Conservation (phyloP, 495 filamentous ascomycete species). For the Monascus purpureus region DNA sequence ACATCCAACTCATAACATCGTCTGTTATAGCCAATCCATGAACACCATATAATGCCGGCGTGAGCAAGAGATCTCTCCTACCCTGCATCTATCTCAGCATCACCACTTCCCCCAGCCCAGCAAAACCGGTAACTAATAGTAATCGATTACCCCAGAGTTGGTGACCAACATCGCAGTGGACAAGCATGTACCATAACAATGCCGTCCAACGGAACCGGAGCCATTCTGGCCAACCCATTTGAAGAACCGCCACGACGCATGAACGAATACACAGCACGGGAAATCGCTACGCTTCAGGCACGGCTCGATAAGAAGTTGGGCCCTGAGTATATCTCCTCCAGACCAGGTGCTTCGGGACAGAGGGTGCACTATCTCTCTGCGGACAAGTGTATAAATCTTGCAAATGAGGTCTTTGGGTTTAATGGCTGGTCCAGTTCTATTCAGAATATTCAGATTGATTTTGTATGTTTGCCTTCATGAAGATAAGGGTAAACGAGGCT, state of each 20-base stretch:
- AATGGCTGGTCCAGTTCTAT: constrained; percentile 95
- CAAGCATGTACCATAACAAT: constrained; percentile 20
- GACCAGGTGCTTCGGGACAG: constrained; percentile 63
- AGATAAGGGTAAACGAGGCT: constrained; percentile 8
- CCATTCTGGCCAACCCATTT: constrained; percentile 54
- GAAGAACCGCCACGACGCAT: constrained; percentile 53
- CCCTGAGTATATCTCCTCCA: constrained; percentile 83
- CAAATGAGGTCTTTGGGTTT: constrained; percentile 97
- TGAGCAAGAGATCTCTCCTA: constrained; percentile 10
- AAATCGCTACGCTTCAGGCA: constrained; percentile 79
- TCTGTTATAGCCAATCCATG: too few species aligned
- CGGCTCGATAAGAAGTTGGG: constrained; percentile 88
- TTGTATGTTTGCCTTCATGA: constrained; percentile 36
- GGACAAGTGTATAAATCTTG: constrained; percentile 88
- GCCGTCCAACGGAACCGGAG: constrained; percentile 16
- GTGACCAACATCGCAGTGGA: constrained; percentile 56
- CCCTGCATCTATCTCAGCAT: too few species aligned
- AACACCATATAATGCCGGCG: constrained; percentile 27
- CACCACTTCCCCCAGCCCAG: too few species aligned
- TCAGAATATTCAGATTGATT: constrained; percentile 80
- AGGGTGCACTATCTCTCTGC: constrained; percentile 85
- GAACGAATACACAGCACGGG: constrained; percentile 68
- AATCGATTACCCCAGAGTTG: too few species aligned
- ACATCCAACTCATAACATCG: too few species aligned
- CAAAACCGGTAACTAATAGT: too few species aligned